A percentile compares a stretch with the other conserved stretches of the same genome.
phyloP scores from a whole-genome alignment of 805 yeast genomes.

The Cyberlindnera suaveolens region DNA sequence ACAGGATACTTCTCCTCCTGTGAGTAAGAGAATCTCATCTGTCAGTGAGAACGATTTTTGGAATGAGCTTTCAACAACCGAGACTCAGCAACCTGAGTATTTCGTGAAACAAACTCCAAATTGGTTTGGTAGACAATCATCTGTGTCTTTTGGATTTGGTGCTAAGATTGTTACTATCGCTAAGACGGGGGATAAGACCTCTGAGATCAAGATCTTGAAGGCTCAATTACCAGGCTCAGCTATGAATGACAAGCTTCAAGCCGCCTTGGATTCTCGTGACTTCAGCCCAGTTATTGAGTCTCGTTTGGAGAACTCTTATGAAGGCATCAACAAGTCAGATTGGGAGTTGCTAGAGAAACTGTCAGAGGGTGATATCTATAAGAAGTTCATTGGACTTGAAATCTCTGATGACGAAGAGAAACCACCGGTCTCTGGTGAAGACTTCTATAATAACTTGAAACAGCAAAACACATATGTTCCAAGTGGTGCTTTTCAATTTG shows the following conservation, averaged over 20 bases:
- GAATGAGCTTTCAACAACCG: slow-evolving; percentile 66
- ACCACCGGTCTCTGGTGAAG: slow-evolving; percentile 26
- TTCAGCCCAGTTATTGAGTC: slow-evolving; percentile 48
- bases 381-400: slow-evolving; percentile 32
- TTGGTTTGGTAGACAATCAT: slow-evolving; percentile 74
- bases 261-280: slow-evolving; percentile 52
- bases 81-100: slow-evolving; percentile 68
- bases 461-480: slow-evolving; percentile 35
- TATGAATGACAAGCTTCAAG: slow-evolving; percentile 37
- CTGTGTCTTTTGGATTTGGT: slow-evolving; percentile 89
- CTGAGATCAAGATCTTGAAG: slow-evolving; percentile 38
- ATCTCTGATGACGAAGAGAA: slow-evolving; percentile 27
- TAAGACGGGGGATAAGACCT: slow-evolving; percentile 33
- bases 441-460: slow-evolving; percentile 31
- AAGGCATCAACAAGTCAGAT: slow-evolving; percentile 44
- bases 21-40: slow-evolving; percentile 34
- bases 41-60: slow-evolving; percentile 75
- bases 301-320: slow-evolving; percentile 38
- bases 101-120: slow-evolving; percentile 75
- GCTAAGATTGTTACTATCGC: slow-evolving; percentile 68
- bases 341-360: slow-evolving; percentile 59
- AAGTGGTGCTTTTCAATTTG: slow-evolving; percentile 44
- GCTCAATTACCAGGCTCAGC: slow-evolving; percentile 30
- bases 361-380: slow-evolving; percentile 42
- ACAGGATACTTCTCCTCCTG: slow-evolving; percentile 75